Evolutionary conservation across 78 protist species (phyloP).

Genomic region (Dictyostelium brefeldianum): DNA sequence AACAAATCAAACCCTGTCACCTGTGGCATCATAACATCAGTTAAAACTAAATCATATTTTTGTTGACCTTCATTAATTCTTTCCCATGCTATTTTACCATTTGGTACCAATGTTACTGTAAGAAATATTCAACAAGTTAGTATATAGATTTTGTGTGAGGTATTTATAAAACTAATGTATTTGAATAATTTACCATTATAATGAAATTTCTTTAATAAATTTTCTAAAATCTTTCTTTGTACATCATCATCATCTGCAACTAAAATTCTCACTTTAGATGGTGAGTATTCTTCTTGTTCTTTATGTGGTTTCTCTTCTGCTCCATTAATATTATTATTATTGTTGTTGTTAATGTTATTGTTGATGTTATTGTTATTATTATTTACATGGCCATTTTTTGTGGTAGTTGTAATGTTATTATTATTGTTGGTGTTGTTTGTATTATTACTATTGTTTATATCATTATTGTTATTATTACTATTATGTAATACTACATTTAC

Average conservation of each 20-base stretch:
- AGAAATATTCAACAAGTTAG: too few species aligned
- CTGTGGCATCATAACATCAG: constrained; percentile 81
- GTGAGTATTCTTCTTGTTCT: constrained; percentile 10
- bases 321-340: neutral
- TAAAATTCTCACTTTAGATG: constrained; percentile 23
- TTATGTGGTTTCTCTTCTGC: neutral
- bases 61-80: constrained; percentile 30
- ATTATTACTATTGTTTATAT: neutral
- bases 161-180: neutral
- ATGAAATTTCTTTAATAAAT: constrained; percentile 27
- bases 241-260: constrained; percentile 44
- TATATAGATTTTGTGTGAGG: too few species aligned
- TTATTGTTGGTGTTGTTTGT: neutral
- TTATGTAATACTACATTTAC: neutral
- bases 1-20: constrained; percentile 60
- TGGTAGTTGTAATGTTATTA: neutral
- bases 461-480: neutral
- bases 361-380: neutral
- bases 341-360: neutral
- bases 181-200: constrained; percentile 29
- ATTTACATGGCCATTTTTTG: neutral
- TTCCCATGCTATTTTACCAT: constrained; percentile 80
- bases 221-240: constrained; percentile 53
- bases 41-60: constrained; percentile 73
- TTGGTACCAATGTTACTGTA: constrained; percentile 47